Evolutionary conservation across 1,139 yeast species (phyloP), one percentile per base, ranked within the genome.

Genomic region (Geotrichum klebahnii): DNA sequence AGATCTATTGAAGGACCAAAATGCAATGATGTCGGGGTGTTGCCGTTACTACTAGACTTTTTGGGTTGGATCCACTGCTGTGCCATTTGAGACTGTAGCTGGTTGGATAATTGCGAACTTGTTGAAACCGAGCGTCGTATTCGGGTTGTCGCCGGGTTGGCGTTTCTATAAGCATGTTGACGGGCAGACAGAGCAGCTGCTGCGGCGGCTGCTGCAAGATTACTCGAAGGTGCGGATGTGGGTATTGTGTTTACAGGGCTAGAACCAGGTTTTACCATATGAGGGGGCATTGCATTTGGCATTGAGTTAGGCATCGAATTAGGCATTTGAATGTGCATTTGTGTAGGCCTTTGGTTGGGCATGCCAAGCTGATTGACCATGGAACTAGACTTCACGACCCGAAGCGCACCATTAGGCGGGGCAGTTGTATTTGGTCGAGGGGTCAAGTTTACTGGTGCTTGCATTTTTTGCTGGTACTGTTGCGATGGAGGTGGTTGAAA

Each of bases 201-300:
- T 5, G 53, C 53, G 19, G 53, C 53, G 10, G 48, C 46, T 2
- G 51, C 22, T 12, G 53, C 53, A 19, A 39, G 32, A 33, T 50
- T n/a, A 23, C 33, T 43, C 8, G 46, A 43, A 8, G 45, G 24
- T n/a, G 23, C 38, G 9, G 45, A 32, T 2, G 42, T 16, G 16
- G 42, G 42, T 10, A 28, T 35, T 8, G 44, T 14, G 28, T 12
- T 12, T 17, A 12, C 32, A n/a, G 20, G 12, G 20, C 31, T 12
- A 16, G 33, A 33, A 20, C 24, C 20, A 6, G 12, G 28, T 9
- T 20, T 29, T 22, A 5, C 23, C 34, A 17, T 16, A 10, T 35
- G 37, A 20, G 19, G n/a, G 12, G 45, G 38, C 2, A 42, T 17
- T 12, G 19, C 32, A 14, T 38, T 38, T 2, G 42, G 42, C 19